Base-by-base conservation (phyloP, 768 basidiomycete genomes). In the Gloeopeniophorella convolvens region DNA sequence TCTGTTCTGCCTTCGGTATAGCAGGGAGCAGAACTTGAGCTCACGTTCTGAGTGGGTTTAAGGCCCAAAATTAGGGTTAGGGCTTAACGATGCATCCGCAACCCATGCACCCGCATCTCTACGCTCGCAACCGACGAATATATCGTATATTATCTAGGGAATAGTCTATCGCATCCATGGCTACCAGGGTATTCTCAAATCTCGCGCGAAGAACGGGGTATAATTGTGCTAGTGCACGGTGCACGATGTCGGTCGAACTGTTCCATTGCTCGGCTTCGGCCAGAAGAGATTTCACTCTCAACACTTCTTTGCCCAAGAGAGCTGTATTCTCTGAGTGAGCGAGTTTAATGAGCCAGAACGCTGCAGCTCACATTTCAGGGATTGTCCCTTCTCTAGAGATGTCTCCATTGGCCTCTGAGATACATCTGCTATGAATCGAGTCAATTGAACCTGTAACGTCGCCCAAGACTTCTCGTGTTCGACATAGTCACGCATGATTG, bases 401-500 rank as follows among this genome's bases (percentile, higher is more conserved):
- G 42, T 43, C 36, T 36, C 41, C 15, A 26, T 48, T 13, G 52
- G 46, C 18, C 26, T n/a, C 30, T 54, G 46, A 21, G 52, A 54
- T 6, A 54, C 28, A 30, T 26, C 41, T 16, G 52, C 46, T 13
- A 54, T 8, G 24, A 48, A 48, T 24, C 34, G 52, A 7, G 35
- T 48, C 42, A 48, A 20, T 24, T 48, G 41, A 42, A 47, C 41
- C 35, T 48, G 52, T 11, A 54, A 13, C 44, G 21, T 30, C n/a
- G 33, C 35, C 52, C 32, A 44, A 28, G 39, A 41, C 32, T 43
- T 44, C 27, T 60, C 60, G 20, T 54, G 50, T 20, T 51, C 36
- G 26, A 62, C 32, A 42, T 51, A 61, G 33, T 12, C 34, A 24
- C 48, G 46, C 33, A 61, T 16, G 27, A 56, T 42, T 31, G 11